Base-by-base conservation (phyloP, 1,284 basidiomycete species). In the Tetrapyrgos nigripes region DNA sequence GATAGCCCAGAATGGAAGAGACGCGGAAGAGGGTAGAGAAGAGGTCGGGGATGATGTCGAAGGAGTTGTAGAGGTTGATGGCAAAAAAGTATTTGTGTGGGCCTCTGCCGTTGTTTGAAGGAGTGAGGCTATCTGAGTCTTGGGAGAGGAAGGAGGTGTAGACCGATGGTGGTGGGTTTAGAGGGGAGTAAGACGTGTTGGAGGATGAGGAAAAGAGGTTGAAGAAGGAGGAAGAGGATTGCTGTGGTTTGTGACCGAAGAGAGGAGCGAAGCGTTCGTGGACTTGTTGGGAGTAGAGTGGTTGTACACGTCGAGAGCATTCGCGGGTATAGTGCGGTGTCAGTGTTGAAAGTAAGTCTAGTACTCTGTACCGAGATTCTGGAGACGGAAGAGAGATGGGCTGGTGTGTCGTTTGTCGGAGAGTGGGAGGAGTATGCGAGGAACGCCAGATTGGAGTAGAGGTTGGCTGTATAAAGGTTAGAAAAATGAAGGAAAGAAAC, bases 41-140 rank as follows among this genome's bases (percentile, higher is more conserved):
- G 33, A 98, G 83, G 76, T 98, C 96, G 11, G 96, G 96, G 63
- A 98, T 96, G 71, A 98, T 79, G 78, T 97, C 94, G 83, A 98
- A 98, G n/a, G 93, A 96, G 80, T 96, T 96, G 83, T 96, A 96
- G 65, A 97, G 81, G 77, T 98, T 98, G 84, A 98, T 97, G 55
- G 94, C 96, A 76, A 98, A 97, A 76, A 94, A 98, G 77, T 97
- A 98, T 73, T 97, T 97, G 85, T 98, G 96, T n/a, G 9, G 28
- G 28, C 1, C 27, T 23, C 23, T 19, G 28, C 31, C 33, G 27
- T 23, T 28, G 17, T 48, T 26, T 48, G n/a, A n/a, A n/a, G n/a
- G n/a, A n/a, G n/a, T n/a, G n/a, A n/a, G n/a, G n/a, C n/a, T n/a
- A n/a, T n/a, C n/a, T n/a, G n/a, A n/a, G n/a, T n/a, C n/a, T n/a